Percentiles rank a stretch among this genome's conserved stretches.
Evolutionary conservation across 1,139 yeast species (phyloP).

Genomic region (Diutina rugosa): DNA sequence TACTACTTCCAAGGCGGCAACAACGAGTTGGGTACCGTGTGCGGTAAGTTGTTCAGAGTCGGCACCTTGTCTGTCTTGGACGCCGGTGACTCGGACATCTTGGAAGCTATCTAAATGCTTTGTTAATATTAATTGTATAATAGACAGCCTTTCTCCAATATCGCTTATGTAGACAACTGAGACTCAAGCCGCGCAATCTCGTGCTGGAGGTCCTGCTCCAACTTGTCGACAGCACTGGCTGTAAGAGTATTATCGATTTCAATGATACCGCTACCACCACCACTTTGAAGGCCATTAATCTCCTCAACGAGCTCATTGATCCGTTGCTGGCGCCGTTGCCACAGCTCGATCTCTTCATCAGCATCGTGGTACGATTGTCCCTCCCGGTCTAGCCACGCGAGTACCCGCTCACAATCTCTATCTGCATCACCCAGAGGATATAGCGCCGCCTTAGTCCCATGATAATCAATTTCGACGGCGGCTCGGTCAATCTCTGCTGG

Average conservation of each 20-base stretch:
- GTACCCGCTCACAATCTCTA: neutral
- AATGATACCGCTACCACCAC: neutral
- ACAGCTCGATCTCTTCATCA: neutral
- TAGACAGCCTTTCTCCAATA: neutral
- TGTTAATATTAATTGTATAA: neutral
- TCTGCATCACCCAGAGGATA: neutral
- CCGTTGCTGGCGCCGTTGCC: neutral
- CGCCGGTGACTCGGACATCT: conserved; percentile 99
- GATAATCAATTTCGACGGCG: neutral
- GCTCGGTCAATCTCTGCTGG: neutral
- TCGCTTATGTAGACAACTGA: neutral
- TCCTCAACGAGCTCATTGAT: neutral
- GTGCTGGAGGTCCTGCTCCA: neutral
- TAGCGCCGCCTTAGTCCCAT: neutral
- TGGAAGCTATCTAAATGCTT: conserved; percentile 28
- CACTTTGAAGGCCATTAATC: neutral
- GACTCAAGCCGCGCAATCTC: neutral
- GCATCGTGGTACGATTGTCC: neutral
- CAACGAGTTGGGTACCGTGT: conserved; percentile 99
- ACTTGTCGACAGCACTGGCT: neutral
- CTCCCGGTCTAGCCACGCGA: neutral
- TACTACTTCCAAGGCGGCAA: conserved; percentile 99
- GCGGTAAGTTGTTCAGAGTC: conserved; percentile 99
- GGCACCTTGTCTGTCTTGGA: conserved; percentile 94
- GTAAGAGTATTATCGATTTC: neutral